Evolutionary conservation across 2,329 filamentous ascomycete genomes (phyloP).

Genomic region (Epichloe brachyelytri): DNA sequence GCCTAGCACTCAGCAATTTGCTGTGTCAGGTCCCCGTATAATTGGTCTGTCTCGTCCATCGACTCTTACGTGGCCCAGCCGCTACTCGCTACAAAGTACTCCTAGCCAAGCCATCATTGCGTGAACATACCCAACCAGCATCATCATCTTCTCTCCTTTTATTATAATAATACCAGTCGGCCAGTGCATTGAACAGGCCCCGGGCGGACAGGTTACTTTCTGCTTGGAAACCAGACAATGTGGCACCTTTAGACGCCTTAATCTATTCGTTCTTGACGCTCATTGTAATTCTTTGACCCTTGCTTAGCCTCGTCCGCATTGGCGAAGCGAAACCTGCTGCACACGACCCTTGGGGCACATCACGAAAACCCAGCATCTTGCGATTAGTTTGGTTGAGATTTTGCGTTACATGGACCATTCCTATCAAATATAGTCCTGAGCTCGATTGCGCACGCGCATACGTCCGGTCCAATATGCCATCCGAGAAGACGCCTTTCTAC

Average conservation of each 20-base stretch:
- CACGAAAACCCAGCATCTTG: neutral
- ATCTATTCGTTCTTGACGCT: neutral
- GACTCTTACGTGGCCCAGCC: neutral
- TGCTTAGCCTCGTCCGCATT: neutral
- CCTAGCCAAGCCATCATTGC: neutral
- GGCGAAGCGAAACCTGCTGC: neutral
- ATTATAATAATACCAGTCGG: neutral
- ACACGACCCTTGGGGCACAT: neutral
- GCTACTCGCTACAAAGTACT: neutral
- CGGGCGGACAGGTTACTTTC: neutral
- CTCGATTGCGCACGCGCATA: neutral
- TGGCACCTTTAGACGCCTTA: neutral
- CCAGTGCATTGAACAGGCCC: neutral
- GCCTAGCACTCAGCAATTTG: too few relatives aligned
- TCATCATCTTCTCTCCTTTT: neutral
- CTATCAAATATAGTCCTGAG: neutral
- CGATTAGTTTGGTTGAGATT: neutral
- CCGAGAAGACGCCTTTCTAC: constrained; percentile 29
- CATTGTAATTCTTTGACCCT: neutral
- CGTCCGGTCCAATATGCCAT: constrained; percentile 17
- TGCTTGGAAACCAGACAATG: neutral
- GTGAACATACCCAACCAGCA: neutral
- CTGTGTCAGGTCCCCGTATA: too few relatives aligned
- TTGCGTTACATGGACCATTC: neutral
- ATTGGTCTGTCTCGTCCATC: neutral